Evolutionary conservation across 139 green algal species (phyloP).

Genomic region (Micromonas commoda): DNA sequence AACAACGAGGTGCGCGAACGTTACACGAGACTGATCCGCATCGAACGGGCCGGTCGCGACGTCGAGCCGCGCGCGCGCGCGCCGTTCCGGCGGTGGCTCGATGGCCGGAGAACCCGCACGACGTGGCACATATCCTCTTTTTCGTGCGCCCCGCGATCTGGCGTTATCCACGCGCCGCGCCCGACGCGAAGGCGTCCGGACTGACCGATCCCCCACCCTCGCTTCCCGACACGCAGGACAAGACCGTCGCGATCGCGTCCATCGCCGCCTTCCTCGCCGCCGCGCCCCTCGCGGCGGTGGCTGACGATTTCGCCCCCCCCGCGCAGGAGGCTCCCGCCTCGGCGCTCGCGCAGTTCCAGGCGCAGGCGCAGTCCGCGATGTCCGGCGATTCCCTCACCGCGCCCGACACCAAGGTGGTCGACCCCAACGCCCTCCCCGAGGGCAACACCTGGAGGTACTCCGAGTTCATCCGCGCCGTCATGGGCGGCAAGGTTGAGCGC

Average conservation of each 20-base stretch:
- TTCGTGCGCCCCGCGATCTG: no score
- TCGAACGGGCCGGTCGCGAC: background rate
- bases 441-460: slow-evolving; percentile 94
- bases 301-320: background rate
- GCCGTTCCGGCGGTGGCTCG: background rate
- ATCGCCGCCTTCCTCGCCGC: background rate
- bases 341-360: background rate
- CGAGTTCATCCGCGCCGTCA: slow-evolving; percentile 92
- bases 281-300: background rate
- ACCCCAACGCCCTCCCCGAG: slow-evolving; percentile 70
- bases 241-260: background rate
- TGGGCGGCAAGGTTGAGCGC: slow-evolving; percentile 89
- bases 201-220: no score
- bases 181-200: no score
- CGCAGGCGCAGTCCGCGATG: background rate
- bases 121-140: no score
- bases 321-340: background rate
- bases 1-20: background rate
- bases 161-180: no score
- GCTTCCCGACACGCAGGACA: background rate
- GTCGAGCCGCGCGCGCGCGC: no score
- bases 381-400: background rate
- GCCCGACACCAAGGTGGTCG: background rate
- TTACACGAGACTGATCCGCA: background rate
- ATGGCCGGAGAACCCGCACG: background rate